phyloP scores from a whole-genome alignment of 1,139 yeast species.

The Kazachstania sp. region DNA sequence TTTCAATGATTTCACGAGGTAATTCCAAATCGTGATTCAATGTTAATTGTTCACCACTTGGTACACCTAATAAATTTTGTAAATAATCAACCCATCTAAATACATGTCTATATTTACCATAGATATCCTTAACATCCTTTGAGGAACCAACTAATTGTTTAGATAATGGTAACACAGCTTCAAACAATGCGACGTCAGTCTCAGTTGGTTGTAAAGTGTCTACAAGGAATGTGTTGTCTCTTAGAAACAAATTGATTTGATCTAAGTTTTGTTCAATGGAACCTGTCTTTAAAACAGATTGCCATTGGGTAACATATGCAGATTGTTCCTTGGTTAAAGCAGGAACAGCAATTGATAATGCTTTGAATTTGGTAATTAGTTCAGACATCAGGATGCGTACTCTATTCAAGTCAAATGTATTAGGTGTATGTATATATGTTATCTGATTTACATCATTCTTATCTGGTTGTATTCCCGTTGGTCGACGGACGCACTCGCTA shows the following conservation, averaged over 20 bases:
- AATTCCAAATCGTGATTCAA: constrained; percentile 54
- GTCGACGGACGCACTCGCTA: background rate
- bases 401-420: too few species aligned
- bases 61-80: constrained; percentile 55
- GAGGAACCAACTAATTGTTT: constrained; percentile 40
- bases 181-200: constrained; percentile 62
- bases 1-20: constrained; percentile 60
- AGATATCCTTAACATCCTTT: constrained; percentile 29
- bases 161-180: constrained; percentile 53
- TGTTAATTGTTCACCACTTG: constrained; percentile 43
- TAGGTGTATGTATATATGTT: too few species aligned
- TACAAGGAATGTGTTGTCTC: constrained; percentile 58
- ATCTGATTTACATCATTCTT: background rate
- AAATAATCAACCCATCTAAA: constrained; percentile 86
- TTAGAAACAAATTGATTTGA: constrained; percentile 61
- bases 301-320: constrained; percentile 80
- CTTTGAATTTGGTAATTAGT: constrained; percentile 36
- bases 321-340: constrained; percentile 38
- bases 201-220: constrained; percentile 53
- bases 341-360: constrained; percentile 33
- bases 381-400: constrained; percentile 36
- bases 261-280: constrained; percentile 52
- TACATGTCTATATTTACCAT: constrained; percentile 67
- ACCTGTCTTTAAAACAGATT: constrained; percentile 47
- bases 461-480: background rate